Conservation (phyloP, 345 rosid genomes). For the Syzygium aqueum region DNA sequence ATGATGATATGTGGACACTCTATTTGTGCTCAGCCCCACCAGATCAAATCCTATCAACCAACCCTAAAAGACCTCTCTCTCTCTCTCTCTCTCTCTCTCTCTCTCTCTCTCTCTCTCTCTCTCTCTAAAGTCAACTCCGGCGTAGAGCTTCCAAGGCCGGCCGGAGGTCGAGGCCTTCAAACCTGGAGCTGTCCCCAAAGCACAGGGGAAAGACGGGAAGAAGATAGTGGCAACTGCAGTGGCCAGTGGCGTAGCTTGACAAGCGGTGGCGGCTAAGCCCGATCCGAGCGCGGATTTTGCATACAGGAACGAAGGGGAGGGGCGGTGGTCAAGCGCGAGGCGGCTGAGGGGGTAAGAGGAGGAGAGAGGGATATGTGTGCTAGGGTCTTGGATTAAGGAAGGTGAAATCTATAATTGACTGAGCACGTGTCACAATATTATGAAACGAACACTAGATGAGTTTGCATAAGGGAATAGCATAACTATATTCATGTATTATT, state of each 20-base stretch:
- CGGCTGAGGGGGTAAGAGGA: neutral
- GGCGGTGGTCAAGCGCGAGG: no score
- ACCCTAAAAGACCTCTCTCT: neutral
- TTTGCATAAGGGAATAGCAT: no score
- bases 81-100: neutral
- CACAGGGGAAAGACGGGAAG: neutral
- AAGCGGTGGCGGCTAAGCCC: neutral
- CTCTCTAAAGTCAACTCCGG: neutral
- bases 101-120: neutral
- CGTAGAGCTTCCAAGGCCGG: neutral
- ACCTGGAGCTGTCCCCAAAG: neutral
- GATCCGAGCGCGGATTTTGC: neutral
- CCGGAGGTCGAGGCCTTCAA: neutral
- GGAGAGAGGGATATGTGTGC: neutral
- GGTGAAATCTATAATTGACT: no score
- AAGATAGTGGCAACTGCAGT: neutral
- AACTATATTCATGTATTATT: no score
- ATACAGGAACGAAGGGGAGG: no score
- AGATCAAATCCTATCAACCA: neutral
- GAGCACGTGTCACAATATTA: no score
- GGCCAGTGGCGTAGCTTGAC: neutral
- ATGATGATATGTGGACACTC: neutral
- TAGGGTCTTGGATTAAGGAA: neutral
- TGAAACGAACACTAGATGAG: no score
- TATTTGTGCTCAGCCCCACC: neutral